A percentile compares a stretch with the other conserved stretches of the same genome.
Conservation (phyloP, 805 yeast genomes). For the Candida sanyiensis region DNA sequence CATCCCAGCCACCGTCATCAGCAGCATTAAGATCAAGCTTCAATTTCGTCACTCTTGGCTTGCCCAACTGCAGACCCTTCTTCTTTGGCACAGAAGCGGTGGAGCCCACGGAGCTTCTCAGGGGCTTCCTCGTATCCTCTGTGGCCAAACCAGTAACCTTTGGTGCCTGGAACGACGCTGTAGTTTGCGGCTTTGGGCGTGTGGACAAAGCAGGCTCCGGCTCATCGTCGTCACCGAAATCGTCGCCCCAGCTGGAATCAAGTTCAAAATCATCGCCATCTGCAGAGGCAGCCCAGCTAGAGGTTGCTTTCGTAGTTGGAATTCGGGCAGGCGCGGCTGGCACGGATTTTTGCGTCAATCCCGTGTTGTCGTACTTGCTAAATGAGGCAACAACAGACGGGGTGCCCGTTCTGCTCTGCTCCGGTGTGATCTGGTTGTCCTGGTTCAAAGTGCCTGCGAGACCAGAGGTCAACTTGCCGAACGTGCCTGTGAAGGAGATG, state of each 20-base stretch:
- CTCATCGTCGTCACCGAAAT: constrained; percentile 5
- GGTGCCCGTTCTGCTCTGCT: constrained; percentile 17
- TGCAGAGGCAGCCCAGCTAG: not conserved
- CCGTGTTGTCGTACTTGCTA: constrained; percentile 4
- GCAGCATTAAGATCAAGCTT: constrained; percentile 30
- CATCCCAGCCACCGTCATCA: constrained; percentile 40
- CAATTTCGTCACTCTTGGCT: constrained; percentile 26
- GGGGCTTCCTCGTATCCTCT: constrained; percentile 9
- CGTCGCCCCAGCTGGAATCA: constrained; percentile 23
- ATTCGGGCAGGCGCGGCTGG: not conserved
- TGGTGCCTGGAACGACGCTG: constrained; percentile 13
- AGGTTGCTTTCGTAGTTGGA: constrained; percentile 1
- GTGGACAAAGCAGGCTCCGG: not conserved
- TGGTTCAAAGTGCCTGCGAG: constrained; percentile 22
- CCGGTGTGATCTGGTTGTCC: constrained; percentile 15
- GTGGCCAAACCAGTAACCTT: constrained; percentile 20
- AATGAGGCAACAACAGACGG: constrained; percentile 17
- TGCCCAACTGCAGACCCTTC: constrained; percentile 22
- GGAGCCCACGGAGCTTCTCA: no score
- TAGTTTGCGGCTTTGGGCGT: not conserved
- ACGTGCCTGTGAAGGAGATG: constrained; percentile 16
- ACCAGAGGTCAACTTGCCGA: constrained; percentile 17
- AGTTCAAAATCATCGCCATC: constrained; percentile 15
- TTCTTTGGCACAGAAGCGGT: constrained; percentile 10
- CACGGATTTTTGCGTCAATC: not conserved